These are phyloP conservation scores for Melanomma pulvis-pyrius DNA, from an alignment of 495 filamentous ascomycete species.

Conservation along the genomic window DNA sequence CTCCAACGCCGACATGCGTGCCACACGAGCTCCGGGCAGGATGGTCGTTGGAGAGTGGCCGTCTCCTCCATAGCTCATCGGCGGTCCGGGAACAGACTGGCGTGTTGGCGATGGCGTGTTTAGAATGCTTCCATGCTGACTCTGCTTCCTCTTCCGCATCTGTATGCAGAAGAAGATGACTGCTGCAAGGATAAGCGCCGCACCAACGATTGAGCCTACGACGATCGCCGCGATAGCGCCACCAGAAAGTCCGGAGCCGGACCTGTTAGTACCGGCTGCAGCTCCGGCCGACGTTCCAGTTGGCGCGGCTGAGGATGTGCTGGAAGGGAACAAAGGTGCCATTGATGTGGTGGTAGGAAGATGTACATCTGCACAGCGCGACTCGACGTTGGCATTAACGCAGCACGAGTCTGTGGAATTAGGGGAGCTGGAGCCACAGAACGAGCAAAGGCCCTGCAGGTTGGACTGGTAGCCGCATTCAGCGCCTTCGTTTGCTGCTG, in stretches of 20 bases:
- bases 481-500: slow-evolving; percentile 74
- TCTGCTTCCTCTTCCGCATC: slow-evolving; percentile 60
- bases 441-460: slow-evolving; percentile 81
- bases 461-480: slow-evolving; percentile 88
- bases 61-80: slow-evolving; percentile 43
- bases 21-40: slow-evolving; percentile 84
- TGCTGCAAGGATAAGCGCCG: slow-evolving; percentile 66
- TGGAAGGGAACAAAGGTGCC: slow-evolving; percentile 62
- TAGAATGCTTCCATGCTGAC: slow-evolving; percentile 66
- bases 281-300: slow-evolving; percentile 43
- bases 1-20: slow-evolving; percentile 94
- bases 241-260: slow-evolving; percentile 64
- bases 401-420: slow-evolving; percentile 97
- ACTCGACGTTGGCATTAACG: slow-evolving; percentile 71
- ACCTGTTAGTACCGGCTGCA: slow-evolving; percentile 32
- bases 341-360: slow-evolving; percentile 75
- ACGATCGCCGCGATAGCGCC: slow-evolving; percentile 90
- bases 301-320: slow-evolving; percentile 50
- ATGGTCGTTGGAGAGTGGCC: slow-evolving; percentile 54
- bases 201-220: slow-evolving; percentile 74
- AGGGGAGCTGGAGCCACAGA: slow-evolving; percentile 77
- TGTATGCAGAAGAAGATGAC: slow-evolving; percentile 59
- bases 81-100: slow-evolving; percentile 48
- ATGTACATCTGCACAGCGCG: slow-evolving; percentile 69
- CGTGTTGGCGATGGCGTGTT: slow-evolving; percentile 86